A percentile compares a stretch with the other conserved stretches of the same genome.
Conservation (phyloP, 768 basidiomycete species). For the Termitomyces sp. region DNA sequence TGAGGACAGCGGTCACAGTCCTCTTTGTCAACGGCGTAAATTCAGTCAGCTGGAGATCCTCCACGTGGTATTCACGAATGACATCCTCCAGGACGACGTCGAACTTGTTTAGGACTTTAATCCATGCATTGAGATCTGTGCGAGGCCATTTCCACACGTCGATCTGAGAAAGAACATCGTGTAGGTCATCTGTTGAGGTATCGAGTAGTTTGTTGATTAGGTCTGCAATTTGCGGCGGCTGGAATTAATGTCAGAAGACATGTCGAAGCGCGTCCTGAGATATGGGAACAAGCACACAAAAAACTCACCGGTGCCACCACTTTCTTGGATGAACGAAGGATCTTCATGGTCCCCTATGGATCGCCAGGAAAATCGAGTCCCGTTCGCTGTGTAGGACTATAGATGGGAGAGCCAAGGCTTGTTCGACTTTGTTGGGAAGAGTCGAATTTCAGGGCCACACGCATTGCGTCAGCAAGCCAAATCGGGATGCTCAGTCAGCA, state of each 20-base stretch:
- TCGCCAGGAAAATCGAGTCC: constrained; percentile 29
- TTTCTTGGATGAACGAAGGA: constrained; percentile 82
- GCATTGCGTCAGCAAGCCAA: constrained; percentile 23
- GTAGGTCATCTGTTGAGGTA: constrained; percentile 69
- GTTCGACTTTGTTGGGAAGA: constrained; percentile 9
- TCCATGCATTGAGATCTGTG: constrained; percentile 96
- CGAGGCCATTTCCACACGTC: constrained; percentile 92
- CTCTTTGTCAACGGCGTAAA: constrained; percentile 77
- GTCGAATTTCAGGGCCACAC: constrained; percentile 16
- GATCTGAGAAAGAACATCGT: constrained; percentile 62
- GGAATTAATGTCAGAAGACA: constrained; percentile 7
- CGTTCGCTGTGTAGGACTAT: constrained; percentile 6
- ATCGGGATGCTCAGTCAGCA: constrained; percentile 10
- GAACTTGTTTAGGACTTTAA: constrained; percentile 93
- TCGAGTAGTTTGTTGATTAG: constrained; percentile 69
- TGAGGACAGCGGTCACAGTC: constrained; percentile 75
- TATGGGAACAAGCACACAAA: constrained; percentile 12
- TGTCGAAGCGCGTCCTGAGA: constrained; percentile 14
- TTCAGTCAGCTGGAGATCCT: constrained; percentile 74
- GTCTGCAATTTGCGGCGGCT: constrained; percentile 80
- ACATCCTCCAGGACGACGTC: constrained; percentile 83
- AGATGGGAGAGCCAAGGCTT: constrained; percentile 11
- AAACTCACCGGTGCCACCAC: constrained; percentile 68
- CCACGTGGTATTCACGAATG: constrained; percentile 82
- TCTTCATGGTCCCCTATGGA: constrained; percentile 76